A percentile compares a stretch with the other conserved stretches of the same genome.
phyloP scores from a whole-genome alignment of 2,329 filamentous ascomycete species.

The Clarireedia sp. region DNA sequence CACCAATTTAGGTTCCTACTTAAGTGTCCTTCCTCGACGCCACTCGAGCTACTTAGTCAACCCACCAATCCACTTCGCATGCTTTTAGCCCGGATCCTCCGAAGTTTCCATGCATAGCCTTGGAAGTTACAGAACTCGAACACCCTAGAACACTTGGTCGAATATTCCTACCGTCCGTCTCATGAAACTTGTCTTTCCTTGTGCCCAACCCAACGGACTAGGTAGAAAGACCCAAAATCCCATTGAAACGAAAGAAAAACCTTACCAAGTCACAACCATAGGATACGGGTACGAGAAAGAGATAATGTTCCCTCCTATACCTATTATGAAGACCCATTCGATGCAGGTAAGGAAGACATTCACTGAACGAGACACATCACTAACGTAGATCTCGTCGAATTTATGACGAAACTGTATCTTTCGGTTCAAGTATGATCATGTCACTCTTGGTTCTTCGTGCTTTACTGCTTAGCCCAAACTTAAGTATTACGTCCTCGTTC shows the following conservation, averaged over 20 bases:
- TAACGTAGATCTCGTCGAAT: no score
- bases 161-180: background rate
- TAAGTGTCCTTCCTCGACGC: background rate
- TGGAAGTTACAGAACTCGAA: background rate
- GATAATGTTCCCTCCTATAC: background rate
- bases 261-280: background rate
- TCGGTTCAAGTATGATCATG: background rate
- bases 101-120: background rate
- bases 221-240: background rate
- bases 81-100: background rate
- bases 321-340: background rate
- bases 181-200: background rate
- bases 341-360: background rate
- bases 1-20: background rate
- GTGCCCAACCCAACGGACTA: background rate
- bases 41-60: background rate
- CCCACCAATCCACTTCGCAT: background rate
- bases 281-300: background rate
- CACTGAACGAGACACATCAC: background rate
- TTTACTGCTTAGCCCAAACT: background rate
- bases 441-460: background rate
- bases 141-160: background rate
- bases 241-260: background rate
- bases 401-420: background rate
- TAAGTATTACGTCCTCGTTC: background rate